Base-by-base conservation (phyloP, 2,329 filamentous ascomycete species). In the Orbilia javanica region DNA sequence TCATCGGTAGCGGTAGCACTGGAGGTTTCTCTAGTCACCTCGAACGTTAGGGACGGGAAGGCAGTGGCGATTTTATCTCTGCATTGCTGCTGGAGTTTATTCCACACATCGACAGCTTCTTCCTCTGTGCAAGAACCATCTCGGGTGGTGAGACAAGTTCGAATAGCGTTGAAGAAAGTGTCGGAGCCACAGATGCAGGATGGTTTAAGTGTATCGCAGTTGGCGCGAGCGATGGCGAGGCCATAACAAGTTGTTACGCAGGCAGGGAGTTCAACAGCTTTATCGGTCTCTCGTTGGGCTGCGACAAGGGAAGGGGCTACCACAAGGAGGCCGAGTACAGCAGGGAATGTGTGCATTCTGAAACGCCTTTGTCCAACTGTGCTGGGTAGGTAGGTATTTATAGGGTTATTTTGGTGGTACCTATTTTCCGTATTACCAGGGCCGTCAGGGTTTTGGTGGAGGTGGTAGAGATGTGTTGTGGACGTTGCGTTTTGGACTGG, bases 181-280 rank as follows among this genome's bases (percentile, higher is more conserved):
- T 71, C 71, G 10, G 73, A 77, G 20, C 73, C 73, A 42, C 73
- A 77, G 39, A 77, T 77, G 27, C 73, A 77, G 11, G 73, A 66
- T 25, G 73, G 73, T n/a, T 60, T 65, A 31, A 77, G 73, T 13
- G 66, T 71, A 29, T 77, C 73, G 60, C 73, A 77, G 66, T 36
- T 77, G 4, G 73, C 73, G n/a, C 73, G 73, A 15, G 66, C 73
- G 7, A 77, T 39, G 15, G 73, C 73, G 15, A 77, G 66, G 20
- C 66, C 66, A 20, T 71, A 71, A 25, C 73, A 77, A n/a, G 73
- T 71, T 1, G 73, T 77, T 8, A 77, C 52, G 25, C 73, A 77
- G 34, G 73, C 15, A 15, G 73, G 73, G 25, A 77, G 66, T 20
- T 66, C 22, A 22, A 62, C 22, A 10, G 22, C 57, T n/a, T 20